Base-by-base conservation (phyloP, 768 basidiomycete species). In the Cyclocybe aegerita region DNA sequence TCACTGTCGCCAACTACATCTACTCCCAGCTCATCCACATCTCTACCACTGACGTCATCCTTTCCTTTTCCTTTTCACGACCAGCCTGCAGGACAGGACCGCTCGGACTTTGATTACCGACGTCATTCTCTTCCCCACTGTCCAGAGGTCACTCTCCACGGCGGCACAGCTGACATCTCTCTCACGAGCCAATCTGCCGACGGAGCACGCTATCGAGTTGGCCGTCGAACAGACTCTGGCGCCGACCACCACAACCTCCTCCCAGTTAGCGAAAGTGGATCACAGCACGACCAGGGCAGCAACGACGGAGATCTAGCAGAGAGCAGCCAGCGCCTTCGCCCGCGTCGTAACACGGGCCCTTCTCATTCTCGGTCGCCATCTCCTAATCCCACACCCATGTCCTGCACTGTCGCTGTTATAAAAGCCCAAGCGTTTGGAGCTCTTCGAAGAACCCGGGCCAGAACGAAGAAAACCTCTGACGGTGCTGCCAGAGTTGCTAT, bases 351-450 rank as follows among this genome's bases (percentile, higher is more conserved):
- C 47, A 69, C 73, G 14, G 65, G 60, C 46, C 67, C 72, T 23
- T 70, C 80, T 33, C 76, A 74, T 60, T 69, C 78, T n/a, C 76
- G 76, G 43, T 79, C 79, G 3, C 72, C 74, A 37, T 79, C 78
- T 9, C 76, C 77, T 38, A 61, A 64, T 52, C 64, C 71, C 47
- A 67, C 78, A 33, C 67, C 71, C 14, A 69, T 90, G 62, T 90
- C 86, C 43, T 86, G 88, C 17, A 93, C 91, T 30, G 80, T 93
- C 41, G 90, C 91, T 46, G 90, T 93, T 50, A 91, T 93, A 71
- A 93, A 93, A 71, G 90, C 90, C 38, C 90, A 93, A 64, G 86
- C 91, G 35, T 93, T 93, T 64, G 91, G 90, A 31, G 88, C 88
- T 14, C 73, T 91, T 56, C 85, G 90, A 45, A 78, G 90, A 66